These are phyloP conservation scores for Oryza longistaminata DNA, from an alignment of 176 grass and related monocot genomes.

Conservation along the genomic window DNA sequence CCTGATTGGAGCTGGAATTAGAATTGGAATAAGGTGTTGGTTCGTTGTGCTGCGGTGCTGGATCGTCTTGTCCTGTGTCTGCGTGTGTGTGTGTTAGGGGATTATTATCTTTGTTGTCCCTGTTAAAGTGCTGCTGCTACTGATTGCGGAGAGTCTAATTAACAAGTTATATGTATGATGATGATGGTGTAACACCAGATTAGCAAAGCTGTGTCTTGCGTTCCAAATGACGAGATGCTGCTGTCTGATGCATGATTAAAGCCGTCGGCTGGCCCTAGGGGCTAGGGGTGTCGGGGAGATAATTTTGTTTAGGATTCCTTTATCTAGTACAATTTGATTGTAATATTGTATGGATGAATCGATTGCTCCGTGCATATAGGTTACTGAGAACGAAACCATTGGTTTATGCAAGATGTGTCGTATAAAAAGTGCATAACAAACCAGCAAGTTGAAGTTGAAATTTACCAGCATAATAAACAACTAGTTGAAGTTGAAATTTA, in stretches of 20 bases:
- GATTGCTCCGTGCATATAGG: neutral
- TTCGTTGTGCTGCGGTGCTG: neutral
- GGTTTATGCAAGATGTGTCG: neutral
- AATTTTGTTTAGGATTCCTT: neutral
- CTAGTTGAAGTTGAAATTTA: too few relatives aligned
- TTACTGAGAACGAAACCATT: neutral
- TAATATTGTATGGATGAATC: neutral
- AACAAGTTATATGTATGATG: neutral
- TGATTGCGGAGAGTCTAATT: neutral
- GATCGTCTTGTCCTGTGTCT: neutral
- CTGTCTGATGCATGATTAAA: neutral
- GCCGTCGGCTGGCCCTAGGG: neutral
- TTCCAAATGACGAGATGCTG: neutral
- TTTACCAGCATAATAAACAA: too few relatives aligned
- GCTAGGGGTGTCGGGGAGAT: neutral
- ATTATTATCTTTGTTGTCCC: neutral
- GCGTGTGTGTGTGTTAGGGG: neutral
- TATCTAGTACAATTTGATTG: neutral
- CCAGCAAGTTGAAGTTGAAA: too few relatives aligned
- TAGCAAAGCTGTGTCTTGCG: neutral
- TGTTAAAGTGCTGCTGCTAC: neutral
- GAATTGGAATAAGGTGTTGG: neutral
- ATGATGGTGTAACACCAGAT: neutral
- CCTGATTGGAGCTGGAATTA: neutral
- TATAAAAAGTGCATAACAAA: too few relatives aligned